Base-by-base conservation (phyloP, 257 asterid species). In the Misopates orontium region DNA sequence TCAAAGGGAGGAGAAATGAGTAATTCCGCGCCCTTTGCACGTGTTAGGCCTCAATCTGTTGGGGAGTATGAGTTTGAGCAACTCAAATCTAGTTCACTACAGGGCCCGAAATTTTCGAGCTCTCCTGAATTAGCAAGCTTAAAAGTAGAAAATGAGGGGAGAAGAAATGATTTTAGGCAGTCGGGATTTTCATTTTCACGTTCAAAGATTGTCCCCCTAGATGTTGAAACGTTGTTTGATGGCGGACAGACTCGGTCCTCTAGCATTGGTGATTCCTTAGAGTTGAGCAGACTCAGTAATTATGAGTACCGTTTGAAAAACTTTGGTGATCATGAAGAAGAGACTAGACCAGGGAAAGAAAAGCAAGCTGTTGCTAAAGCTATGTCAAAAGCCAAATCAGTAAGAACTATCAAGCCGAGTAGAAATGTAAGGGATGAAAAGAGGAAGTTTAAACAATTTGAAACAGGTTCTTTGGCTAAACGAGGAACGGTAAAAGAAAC, bases 331-430 rank as follows among this genome's bases (percentile, higher is more conserved):
- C 42, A 56, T 68, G 62, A 69, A 53, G 75, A 74, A 42, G 84
- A 69, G 79, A 73, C 25, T 60, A 44, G 75, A 62, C 40, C 76
- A 76, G 3, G 83, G 75, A 28, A 66, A 28, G 55, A 82, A 82
- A 72, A 89, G 4, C 59, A 76, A 11, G 31, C 42, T 16, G 41
- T 70, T 68, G 73, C 70, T 42, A 91, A 74, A 67, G 80, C 44
- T 76, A 20, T 69, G 28, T 31, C 86, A n/a, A 75, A 77, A 70
- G 95, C 86, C 49, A 91, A 82, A 75, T 91, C 96, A 2, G 96
- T 89, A 64, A 82, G 96, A 67, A 91, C 96, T 25, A 75, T 81
- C 60, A 77, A 87, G 44, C 69, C 90, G 1, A 78, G 76, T 18
- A 67, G 75, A 54, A 42, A 31, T 64, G 47, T 44, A 32, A 21